A percentile compares a stretch with the other conserved stretches of the same genome.
Conservation (phyloP, 1,284 basidiomycete species). For the Rhodotorula sp. region DNA sequence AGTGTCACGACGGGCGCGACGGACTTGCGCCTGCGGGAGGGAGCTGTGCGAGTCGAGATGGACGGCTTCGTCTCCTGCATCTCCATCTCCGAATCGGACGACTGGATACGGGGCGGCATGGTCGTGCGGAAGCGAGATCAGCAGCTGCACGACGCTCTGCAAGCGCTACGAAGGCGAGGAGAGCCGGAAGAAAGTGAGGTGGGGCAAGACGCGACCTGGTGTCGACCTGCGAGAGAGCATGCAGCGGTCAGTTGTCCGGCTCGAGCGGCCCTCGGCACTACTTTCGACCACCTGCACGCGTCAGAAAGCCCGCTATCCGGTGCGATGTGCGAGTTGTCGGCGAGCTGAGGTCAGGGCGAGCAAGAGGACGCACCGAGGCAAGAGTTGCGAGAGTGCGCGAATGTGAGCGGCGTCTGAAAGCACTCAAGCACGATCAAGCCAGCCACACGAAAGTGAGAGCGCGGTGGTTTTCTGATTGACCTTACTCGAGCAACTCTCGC, state of each 20-base stretch:
- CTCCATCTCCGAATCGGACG: slow-evolving; percentile 10
- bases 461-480: neutral
- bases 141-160: neutral
- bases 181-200: neutral
- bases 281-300: no score
- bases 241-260: no score
- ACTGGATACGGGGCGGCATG: slow-evolving; percentile 1
- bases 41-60: neutral
- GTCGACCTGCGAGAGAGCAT: no score
- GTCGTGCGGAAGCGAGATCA: neutral
- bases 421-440: no score
- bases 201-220: neutral
- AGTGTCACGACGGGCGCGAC: neutral
- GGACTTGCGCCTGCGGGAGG: slow-evolving; percentile 13
- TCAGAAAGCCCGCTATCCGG: no score
- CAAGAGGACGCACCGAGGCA: no score
- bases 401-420: no score
- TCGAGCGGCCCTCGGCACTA: no score
- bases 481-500: no score
- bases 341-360: no score
- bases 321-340: no score
- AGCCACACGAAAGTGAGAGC: neutral
- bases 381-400: no score
- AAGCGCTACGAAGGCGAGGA: neutral
- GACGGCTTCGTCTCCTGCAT: neutral